Conservation (phyloP, 768 basidiomycete genomes). For the Pleurotus sapidus region DNA sequence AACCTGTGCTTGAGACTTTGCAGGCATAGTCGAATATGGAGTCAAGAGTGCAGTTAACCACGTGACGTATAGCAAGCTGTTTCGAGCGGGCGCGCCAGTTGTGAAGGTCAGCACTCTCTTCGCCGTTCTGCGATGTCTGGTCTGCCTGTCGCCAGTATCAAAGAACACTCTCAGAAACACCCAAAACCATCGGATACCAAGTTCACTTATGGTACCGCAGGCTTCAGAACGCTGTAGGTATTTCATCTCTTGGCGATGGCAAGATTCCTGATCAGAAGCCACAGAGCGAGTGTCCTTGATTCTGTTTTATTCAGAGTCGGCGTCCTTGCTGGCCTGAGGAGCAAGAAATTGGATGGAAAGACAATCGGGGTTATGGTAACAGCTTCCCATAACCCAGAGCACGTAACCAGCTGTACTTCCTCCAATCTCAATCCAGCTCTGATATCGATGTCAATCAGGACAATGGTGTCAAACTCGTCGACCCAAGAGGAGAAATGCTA, state of each 20-base stretch:
- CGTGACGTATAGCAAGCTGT: no score
- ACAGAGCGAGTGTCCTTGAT: conserved; percentile 70
- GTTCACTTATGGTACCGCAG: conserved; percentile 92
- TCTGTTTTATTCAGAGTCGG: conserved; percentile 95
- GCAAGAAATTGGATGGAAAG: conserved; percentile 88
- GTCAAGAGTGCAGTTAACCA: no score
- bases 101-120: no score
- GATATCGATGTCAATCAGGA: conserved; percentile 53
- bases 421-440: conserved; percentile 4
- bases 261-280: conserved; percentile 5
- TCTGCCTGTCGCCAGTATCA: conserved; percentile 43
- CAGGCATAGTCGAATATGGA: conserved; percentile 44
- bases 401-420: conserved; percentile 45
- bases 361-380: conserved; percentile 98
- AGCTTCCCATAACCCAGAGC: conserved; percentile 99
- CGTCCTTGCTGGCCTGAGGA: conserved; percentile 84
- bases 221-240: conserved; percentile 86
- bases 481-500: conserved; percentile 97
- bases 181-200: conserved; percentile 67
- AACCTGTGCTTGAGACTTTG: conserved; percentile 75
- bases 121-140: conserved; percentile 23
- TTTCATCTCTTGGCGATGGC: conserved; percentile 7
- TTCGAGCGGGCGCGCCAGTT: no score
- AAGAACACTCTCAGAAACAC: conserved; percentile 53
- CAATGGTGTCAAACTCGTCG: conserved; percentile 98